phyloP scores from a whole-genome alignment of 129 eudicot genomes.

The Cynara cardunculus region DNA sequence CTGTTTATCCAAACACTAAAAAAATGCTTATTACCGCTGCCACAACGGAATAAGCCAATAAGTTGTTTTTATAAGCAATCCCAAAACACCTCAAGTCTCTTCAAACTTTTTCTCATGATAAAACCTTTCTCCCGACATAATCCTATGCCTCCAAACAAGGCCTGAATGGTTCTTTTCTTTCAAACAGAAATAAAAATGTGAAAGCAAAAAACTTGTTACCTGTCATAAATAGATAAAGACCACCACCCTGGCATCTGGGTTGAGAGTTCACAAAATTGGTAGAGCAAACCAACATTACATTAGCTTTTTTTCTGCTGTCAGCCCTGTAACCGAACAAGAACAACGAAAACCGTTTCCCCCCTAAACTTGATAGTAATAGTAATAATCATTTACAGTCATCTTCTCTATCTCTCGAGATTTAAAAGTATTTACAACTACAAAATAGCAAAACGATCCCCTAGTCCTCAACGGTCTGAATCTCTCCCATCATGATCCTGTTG shows the following conservation, averaged over 20 bases:
- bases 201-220: not conserved
- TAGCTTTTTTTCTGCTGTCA: slow-evolving; percentile 10
- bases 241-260: not conserved
- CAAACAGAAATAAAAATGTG: too few species aligned
- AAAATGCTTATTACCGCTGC: too few species aligned
- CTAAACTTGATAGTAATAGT: not conserved
- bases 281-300: slow-evolving; percentile 26
- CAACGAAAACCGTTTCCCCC: not conserved
- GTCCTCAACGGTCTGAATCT: slow-evolving; percentile 68
- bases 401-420: not conserved
- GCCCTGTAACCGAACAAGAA: not conserved
- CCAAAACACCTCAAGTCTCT: too few species aligned
- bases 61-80: too few species aligned
- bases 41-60: too few species aligned
- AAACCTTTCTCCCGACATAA: too few species aligned
- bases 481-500: slow-evolving; percentile 88
- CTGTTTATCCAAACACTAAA: too few species aligned
- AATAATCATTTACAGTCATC: slow-evolving; percentile 33
- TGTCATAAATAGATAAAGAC: not conserved
- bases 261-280: slow-evolving; percentile 47
- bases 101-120: too few species aligned
- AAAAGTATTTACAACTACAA: slow-evolving; percentile 37
- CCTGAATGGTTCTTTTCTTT: too few species aligned
- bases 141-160: too few species aligned
- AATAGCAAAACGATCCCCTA: not conserved